These are phyloP conservation scores for Sistotremastrum niveocremeum DNA, from an alignment of 768 basidiomycete species.

Conservation along the genomic window DNA sequence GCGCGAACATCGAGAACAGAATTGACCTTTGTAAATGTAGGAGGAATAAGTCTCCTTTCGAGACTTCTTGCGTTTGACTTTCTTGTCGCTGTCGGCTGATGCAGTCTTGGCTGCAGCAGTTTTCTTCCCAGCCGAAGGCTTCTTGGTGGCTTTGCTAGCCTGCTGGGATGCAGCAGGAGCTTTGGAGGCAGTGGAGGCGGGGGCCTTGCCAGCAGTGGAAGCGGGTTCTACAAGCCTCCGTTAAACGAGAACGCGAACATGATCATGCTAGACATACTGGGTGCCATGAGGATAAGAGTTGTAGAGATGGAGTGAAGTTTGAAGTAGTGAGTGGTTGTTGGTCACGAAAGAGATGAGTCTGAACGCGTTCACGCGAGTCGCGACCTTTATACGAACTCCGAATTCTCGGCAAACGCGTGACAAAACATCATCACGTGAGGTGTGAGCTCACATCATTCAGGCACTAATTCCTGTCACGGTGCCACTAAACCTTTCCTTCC, in stretches of 20 bases:
- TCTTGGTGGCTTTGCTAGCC: slow-evolving; percentile 43
- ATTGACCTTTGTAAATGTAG: slow-evolving; percentile 71
- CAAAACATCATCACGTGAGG: no score
- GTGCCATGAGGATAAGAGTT: no score
- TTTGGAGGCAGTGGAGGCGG: slow-evolving; percentile 43
- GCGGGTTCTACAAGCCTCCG: slow-evolving; percentile 38
- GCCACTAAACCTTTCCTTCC: no score
- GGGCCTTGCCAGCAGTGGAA: slow-evolving; percentile 25
- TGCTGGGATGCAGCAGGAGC: slow-evolving; percentile 35
- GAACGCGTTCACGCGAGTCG: no score
- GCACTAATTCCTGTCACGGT: no score
- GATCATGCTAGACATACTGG: slow-evolving; percentile 43
- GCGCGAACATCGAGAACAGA: not conserved
- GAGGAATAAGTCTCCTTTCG: slow-evolving; percentile 77
- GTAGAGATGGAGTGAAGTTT: no score
- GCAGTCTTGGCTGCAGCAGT: slow-evolving; percentile 23
- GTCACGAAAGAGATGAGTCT: no score
- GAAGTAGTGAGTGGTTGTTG: no score
- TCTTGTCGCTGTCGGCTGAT: slow-evolving; percentile 53
- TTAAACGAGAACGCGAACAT: slow-evolving; percentile 51
- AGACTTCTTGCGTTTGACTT: slow-evolving; percentile 58
- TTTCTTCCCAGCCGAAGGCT: slow-evolving; percentile 42
- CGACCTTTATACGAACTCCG: no score
- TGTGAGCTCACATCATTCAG: no score
- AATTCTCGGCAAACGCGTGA: no score